These are phyloP conservation scores for Clohesyomyces aquaticus DNA, from an alignment of 495 filamentous ascomycete genomes.

Conservation along the genomic window DNA sequence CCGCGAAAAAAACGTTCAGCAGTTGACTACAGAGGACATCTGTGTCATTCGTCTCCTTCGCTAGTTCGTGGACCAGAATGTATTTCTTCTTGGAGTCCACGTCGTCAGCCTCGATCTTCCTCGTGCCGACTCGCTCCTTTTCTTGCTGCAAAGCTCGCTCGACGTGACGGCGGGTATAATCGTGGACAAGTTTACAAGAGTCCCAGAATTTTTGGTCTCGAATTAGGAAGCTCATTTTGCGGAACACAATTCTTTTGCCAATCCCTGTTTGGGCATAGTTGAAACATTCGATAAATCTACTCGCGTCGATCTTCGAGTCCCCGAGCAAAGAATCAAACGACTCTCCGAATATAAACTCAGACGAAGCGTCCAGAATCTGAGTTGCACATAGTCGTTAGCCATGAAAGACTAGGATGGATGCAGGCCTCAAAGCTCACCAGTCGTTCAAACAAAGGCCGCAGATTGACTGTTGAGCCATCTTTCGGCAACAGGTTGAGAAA, in stretches of 20 bases:
- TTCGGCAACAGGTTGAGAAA: constrained; percentile 41
- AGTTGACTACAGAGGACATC: constrained; percentile 75
- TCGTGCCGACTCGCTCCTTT: too few species aligned
- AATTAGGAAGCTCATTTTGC: neutral
- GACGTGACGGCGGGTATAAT: neutral
- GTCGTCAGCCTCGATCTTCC: neutral
- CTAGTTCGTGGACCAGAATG: constrained; percentile 78
- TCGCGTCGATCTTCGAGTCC: constrained; percentile 28
- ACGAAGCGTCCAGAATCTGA: constrained; percentile 55
- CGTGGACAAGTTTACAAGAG: neutral
- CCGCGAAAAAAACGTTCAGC: constrained; percentile 70
- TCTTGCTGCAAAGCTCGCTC: too few species aligned
- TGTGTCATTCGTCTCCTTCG: constrained; percentile 72
- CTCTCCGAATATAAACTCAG: constrained; percentile 53
- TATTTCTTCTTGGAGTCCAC: constrained; percentile 40
- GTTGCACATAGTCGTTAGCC: too few species aligned
- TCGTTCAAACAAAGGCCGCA: constrained; percentile 57
- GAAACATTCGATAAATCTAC: constrained; percentile 21
- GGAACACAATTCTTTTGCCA: neutral
- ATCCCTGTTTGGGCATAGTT: constrained; percentile 6
- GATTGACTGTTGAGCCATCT: constrained; percentile 42
- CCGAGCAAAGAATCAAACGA: constrained; percentile 43
- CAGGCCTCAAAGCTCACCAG: too few species aligned
- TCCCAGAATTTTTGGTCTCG: constrained; percentile 1
- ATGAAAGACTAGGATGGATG: too few species aligned